phyloP scores from a whole-genome alignment of 202 grass and related monocot genomes.

The Carex arenaria region DNA sequence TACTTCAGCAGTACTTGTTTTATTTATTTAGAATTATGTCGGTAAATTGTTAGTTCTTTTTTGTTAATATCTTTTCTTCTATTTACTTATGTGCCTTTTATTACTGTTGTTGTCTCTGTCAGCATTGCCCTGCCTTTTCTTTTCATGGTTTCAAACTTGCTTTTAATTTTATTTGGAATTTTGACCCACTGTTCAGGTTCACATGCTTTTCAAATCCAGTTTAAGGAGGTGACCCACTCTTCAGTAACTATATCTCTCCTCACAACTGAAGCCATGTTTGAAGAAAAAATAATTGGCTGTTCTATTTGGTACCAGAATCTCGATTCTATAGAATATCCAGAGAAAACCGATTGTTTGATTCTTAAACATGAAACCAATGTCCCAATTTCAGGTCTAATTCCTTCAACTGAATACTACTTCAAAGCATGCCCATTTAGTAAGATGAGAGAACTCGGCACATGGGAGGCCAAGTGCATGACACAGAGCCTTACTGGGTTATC shows the following conservation, averaged over 20 bases:
- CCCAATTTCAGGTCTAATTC: constrained; percentile 58
- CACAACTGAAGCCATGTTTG: constrained; percentile 36
- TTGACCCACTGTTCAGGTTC: constrained; percentile 33
- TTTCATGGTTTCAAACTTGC: background rate
- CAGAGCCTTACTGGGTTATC: constrained; percentile 25
- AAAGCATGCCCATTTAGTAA: constrained; percentile 64
- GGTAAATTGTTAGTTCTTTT: background rate
- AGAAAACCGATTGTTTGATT: constrained; percentile 60
- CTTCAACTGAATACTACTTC: constrained; percentile 65
- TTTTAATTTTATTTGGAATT: background rate
- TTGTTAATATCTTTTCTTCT: background rate
- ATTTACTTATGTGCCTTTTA: background rate
- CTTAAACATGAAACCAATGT: constrained; percentile 53
- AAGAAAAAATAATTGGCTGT: constrained; percentile 57
- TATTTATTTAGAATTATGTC: background rate
- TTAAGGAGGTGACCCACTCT: constrained; percentile 51
- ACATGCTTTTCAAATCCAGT: constrained; percentile 39
- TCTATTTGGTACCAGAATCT: constrained; percentile 67
- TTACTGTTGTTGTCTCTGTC: background rate
- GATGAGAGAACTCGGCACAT: constrained; percentile 36
- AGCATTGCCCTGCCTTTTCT: background rate
- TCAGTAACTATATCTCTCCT: constrained; percentile 58
- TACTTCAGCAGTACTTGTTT: background rate
- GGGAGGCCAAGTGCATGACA: constrained; percentile 61
- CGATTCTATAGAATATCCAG: constrained; percentile 36